Conservation (phyloP, 2,329 filamentous ascomycete genomes). For the Daldinia sp. region DNA sequence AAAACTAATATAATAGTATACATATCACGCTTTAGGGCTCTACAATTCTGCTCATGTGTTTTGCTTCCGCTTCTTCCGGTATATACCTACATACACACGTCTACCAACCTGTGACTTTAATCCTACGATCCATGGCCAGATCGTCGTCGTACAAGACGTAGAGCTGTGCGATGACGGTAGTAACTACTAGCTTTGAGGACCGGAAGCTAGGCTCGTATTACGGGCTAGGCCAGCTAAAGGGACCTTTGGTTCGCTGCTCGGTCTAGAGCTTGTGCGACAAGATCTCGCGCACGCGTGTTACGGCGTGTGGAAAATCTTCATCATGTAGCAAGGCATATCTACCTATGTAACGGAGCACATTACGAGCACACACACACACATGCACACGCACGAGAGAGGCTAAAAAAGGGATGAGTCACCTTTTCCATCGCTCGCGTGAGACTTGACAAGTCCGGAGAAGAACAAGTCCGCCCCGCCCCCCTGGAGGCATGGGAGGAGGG, state of each 20-base stretch:
- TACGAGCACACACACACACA: background rate
- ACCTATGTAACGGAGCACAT: background rate
- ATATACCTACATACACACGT: background rate
- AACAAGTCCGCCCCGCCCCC: background rate
- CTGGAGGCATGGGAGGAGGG: too few relatives aligned
- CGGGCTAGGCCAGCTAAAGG: conserved; percentile 27
- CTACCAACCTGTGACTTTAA: background rate
- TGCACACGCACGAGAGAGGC: background rate
- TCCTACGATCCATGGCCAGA: background rate
- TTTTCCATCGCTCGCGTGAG: background rate
- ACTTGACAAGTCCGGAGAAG: background rate
- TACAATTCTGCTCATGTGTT: background rate
- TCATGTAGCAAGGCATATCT: conserved; percentile 2
- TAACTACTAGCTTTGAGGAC: conserved; percentile 26
- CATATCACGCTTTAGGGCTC: conserved; percentile 4
- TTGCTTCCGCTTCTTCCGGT: background rate
- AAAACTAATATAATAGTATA: conserved; percentile 37
- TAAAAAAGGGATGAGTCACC: background rate
- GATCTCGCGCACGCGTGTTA: conserved; percentile 35
- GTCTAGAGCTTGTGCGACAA: conserved; percentile 20
- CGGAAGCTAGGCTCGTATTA: conserved; percentile 17
- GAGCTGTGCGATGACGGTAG: conserved; percentile 5
- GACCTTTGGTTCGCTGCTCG: conserved; percentile 13
- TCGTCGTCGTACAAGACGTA: background rate
- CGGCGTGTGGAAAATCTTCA: conserved; percentile 9